Percentiles rank a stretch among this genome's conserved stretches.
Evolutionary conservation across 23 red algal species (phyloP).

Genomic region (Pyropia yezoensis): DNA sequence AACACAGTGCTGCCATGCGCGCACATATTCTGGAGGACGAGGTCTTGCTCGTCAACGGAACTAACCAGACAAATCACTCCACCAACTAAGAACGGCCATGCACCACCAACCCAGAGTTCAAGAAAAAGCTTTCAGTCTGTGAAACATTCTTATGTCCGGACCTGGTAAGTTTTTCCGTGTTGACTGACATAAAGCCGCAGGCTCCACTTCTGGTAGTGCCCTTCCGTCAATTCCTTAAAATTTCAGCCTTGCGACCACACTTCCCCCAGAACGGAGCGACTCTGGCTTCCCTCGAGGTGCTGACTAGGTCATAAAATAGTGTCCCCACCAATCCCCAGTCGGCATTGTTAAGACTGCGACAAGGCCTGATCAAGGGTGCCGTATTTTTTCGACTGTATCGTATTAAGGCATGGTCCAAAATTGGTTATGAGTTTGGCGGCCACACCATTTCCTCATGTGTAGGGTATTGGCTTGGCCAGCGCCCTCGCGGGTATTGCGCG

Average conservation of each 20-base stretch:
- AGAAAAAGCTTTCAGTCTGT: constrained; percentile 52
- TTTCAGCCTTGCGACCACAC: constrained; percentile 74
- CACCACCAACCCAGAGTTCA: constrained; percentile 37
- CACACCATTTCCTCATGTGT: too few relatives aligned
- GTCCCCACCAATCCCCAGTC: constrained; percentile 42
- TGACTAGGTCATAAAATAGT: constrained; percentile 14
- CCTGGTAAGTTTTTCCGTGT: too few relatives aligned
- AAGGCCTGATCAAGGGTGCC: constrained; percentile 85
- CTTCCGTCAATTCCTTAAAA: constrained; percentile 49
- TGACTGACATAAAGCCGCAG: constrained; percentile 55
- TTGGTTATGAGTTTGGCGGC: too few relatives aligned
- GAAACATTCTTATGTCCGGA: constrained; percentile 33
- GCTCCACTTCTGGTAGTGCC: constrained; percentile 35
- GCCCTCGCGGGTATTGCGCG: too few relatives aligned
- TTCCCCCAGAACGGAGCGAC: constrained; percentile 77
- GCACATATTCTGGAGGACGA: constrained; percentile 37
- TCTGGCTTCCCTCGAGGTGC: constrained; percentile 70
- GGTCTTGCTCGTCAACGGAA: constrained; percentile 94
- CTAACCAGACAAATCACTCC: constrained; percentile 95
- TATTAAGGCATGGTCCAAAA: too few relatives aligned
- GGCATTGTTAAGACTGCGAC: constrained; percentile 87
- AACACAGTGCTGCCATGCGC: constrained; percentile 23
- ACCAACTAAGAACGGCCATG: too few relatives aligned
- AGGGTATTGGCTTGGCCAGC: too few relatives aligned
- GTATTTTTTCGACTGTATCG: too few relatives aligned